These are phyloP conservation scores for Cladobotryum protrusum DNA, from an alignment of 2,329 filamentous ascomycete species.

Conservation along the genomic window DNA sequence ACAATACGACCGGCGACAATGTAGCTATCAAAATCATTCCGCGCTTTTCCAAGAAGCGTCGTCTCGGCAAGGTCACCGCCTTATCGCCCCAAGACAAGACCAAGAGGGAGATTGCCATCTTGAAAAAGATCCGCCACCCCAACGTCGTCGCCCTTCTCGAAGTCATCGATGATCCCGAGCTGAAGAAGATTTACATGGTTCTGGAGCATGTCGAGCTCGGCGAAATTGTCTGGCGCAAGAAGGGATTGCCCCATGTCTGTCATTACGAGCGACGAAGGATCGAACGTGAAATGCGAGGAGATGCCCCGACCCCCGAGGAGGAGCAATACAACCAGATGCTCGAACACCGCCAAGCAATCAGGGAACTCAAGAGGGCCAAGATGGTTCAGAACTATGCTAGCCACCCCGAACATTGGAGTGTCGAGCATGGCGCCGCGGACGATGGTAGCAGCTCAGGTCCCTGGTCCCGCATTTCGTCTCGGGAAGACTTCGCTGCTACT, in stretches of 20 bases:
- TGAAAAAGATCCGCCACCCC: constrained; percentile 97
- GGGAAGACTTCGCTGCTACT: constrained; percentile 32
- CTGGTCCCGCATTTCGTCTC: constrained; percentile 38
- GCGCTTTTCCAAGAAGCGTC: constrained; percentile 85
- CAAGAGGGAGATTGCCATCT: constrained; percentile 92
- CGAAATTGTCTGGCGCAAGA: constrained; percentile 90
- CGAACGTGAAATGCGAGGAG: constrained; percentile 56
- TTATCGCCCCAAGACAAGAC: constrained; percentile 67
- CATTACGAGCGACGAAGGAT: constrained; percentile 75
- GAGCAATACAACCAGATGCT: constrained; percentile 54
- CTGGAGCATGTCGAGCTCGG: constrained; percentile 91
- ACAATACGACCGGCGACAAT: constrained; percentile 65
- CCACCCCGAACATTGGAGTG: constrained; percentile 69
- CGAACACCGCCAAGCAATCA: constrained; percentile 52
- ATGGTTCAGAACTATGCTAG: constrained; percentile 44
- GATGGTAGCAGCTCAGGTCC: constrained; percentile 38
- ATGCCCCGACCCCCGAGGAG: constrained; percentile 53
- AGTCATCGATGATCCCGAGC: constrained; percentile 93
- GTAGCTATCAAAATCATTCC: constrained; percentile 99
- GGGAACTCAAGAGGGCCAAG: constrained; percentile 51
- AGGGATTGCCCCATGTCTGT: constrained; percentile 77
- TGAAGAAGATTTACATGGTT: constrained; percentile 97
- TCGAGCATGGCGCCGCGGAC: constrained; percentile 65
- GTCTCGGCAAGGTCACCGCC: constrained; percentile 74
- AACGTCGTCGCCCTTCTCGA: constrained; percentile 94